Percentiles rank a stretch among this genome's conserved stretches.
These are phyloP conservation scores for Pleoardoris graminearum DNA, from an alignment of 2,329 filamentous ascomycete species.

Conservation along the genomic window DNA sequence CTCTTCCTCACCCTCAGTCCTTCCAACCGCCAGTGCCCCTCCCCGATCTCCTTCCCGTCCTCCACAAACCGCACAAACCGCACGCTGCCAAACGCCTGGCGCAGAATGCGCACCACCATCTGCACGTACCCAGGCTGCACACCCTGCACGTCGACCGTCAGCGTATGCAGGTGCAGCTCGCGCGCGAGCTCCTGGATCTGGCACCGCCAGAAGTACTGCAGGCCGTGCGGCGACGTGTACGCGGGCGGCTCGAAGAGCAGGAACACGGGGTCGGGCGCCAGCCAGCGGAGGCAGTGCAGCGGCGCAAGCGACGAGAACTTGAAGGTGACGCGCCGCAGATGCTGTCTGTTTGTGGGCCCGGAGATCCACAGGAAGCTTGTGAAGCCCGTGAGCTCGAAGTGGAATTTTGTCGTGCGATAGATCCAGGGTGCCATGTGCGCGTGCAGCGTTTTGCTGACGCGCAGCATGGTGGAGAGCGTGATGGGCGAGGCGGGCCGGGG, in stretches of 20 bases:
- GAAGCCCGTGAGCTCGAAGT: constrained; percentile 23
- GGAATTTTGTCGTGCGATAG: constrained; percentile 32
- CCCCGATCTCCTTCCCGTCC: background rate
- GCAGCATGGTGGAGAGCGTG: constrained; percentile 23
- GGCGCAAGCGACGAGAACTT: constrained; percentile 24
- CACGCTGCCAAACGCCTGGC: constrained; percentile 21
- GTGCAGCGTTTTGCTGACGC: constrained; percentile 24
- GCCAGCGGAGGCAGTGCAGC: constrained; percentile 37
- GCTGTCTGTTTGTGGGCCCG: constrained; percentile 26
- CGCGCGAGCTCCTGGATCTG: constrained; percentile 33
- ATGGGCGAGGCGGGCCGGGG: constrained; percentile 13
- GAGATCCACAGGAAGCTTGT: constrained; percentile 22
- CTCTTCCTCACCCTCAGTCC: constrained; percentile 2
- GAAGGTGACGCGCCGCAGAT: constrained; percentile 29
- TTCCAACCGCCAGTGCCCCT: constrained; percentile 10
- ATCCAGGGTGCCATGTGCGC: constrained; percentile 25
- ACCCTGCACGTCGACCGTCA: constrained; percentile 28
- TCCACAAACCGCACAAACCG: constrained; percentile 18
- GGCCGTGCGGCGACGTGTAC: constrained; percentile 17
- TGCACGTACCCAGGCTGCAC: constrained; percentile 24
- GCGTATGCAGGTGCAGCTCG: constrained; percentile 27
- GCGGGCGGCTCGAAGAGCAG: constrained; percentile 32
- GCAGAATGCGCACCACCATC: constrained; percentile 29
- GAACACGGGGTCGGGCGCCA: constrained; percentile 33
- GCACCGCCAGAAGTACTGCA: constrained; percentile 38